Conservation (phyloP, 495 filamentous ascomycete species). For the Talaromyces nanjingensis region DNA sequence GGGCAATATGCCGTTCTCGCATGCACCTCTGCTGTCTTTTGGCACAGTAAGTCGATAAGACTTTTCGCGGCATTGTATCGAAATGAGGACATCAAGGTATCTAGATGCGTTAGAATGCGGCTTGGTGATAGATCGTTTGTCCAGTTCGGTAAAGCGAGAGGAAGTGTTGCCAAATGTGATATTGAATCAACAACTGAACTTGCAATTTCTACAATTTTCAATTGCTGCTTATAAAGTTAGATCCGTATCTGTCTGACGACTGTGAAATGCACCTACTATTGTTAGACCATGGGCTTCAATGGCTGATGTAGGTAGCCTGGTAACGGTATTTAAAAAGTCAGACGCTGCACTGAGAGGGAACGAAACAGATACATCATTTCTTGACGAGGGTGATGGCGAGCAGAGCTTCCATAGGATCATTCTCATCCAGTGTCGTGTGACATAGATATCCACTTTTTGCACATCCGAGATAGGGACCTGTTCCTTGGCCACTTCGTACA, state of each 20-base stretch:
- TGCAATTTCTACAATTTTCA: constrained; percentile 40
- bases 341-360: constrained; percentile 34
- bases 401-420: constrained; percentile 31
- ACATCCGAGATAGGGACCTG: constrained; percentile 27
- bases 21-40: no score
- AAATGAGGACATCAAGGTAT: no score
- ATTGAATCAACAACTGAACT: constrained; percentile 37
- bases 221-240: constrained; percentile 22
- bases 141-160: no score
- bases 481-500: constrained; percentile 23
- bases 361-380: constrained; percentile 14
- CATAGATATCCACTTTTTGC: constrained; percentile 37
- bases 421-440: constrained; percentile 41
- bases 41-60: no score
- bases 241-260: not conserved
- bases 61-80: no score
- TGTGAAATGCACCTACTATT: constrained; percentile 17
- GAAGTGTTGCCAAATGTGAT: no score
- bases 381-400: constrained; percentile 14
- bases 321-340: constrained; percentile 30
- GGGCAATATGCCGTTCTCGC: no score
- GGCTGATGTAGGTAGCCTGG: constrained; percentile 26
- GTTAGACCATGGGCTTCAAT: constrained; percentile 28
- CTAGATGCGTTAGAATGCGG: no score
- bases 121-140: no score